Evolutionary conservation across 108 stramenopile genomes (phyloP), one percentile per base, ranked within the genome.

Genomic region (Nitzschia sp.): DNA sequence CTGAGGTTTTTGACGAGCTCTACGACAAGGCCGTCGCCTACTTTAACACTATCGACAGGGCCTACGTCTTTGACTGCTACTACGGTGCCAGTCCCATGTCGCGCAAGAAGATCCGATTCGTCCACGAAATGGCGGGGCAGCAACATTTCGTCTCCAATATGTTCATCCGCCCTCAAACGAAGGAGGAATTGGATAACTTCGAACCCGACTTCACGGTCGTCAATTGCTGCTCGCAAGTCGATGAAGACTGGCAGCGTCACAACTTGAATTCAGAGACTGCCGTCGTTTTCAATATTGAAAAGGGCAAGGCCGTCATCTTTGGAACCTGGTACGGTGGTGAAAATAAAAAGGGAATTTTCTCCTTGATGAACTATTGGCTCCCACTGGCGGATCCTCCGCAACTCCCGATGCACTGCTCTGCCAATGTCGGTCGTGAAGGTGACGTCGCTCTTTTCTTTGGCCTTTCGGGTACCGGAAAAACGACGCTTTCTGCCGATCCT

Each of bases 271-370:
- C 82, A 35, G 98, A 98, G 35, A 97, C 97, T 42, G 96, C 96
- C 15, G 97, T 97, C 21, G 95, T 93, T 23, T 97, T 98, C 81
- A 97, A 98, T 78, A 70, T 97, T 28, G 98, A 98, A 78, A 85
- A 96, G 80, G 86, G 85, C 64, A 82, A 79, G 62, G 98, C 96
- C 13, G 87, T 98, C 68, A 97, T 98, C 61, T 94, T 95, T 55
- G 98, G 97, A 13, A 98, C 98, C 9, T 97, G 89, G 88, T 98
- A 98, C 70, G 98, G 98, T 29, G 98, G 97, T 53, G 98, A 98
- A 80, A 98, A 97, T 79, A 98, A 98, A 79, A 98, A 98, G 86
- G 98, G 98, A 8, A 95, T 98, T 68, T 98, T 98, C 66, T 93
- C 95, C n/a, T 70, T 98, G 61, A 98, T 98, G 97, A 98, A 98